A percentile compares a stretch with the other conserved stretches of the same genome.
Conservation (phyloP, 2,329 filamentous ascomycete species). For the Sporothrix curviconia region DNA sequence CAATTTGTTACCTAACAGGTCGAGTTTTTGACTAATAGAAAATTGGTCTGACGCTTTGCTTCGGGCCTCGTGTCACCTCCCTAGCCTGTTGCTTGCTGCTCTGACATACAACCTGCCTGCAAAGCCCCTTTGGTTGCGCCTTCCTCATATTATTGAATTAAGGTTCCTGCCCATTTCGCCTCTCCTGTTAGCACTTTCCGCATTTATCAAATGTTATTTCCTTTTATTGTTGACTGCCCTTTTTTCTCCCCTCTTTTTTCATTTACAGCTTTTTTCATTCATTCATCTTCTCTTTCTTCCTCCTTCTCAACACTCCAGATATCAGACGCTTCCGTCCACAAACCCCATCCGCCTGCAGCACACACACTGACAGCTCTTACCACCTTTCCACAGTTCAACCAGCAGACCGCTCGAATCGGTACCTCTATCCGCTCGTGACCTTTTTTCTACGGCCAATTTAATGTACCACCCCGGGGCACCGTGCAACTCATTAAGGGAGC, state of each 20-base stretch:
- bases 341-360: constrained; percentile 1
- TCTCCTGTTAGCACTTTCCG: not conserved
- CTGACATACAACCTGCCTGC: not conserved
- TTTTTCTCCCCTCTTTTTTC: not conserved
- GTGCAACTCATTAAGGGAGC: constrained; percentile 12
- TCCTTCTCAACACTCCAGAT: too few species aligned
- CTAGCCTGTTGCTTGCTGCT: not conserved
- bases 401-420: not conserved
- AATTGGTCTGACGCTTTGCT: constrained; percentile 22
- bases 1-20: constrained; percentile 40
- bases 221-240: not conserved
- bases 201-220: too few species aligned
- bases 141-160: not conserved
- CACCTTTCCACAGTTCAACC: not conserved
- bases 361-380: constrained; percentile 1
- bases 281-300: too few species aligned
- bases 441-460: constrained; percentile 8
- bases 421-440: not conserved
- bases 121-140: constrained; percentile 2
- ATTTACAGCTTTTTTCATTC: not conserved
- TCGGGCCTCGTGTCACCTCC: constrained; percentile 11
- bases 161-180: not conserved
- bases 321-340: not conserved
- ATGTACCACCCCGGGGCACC: constrained; percentile 10
- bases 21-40: constrained; percentile 42